Base-by-base conservation (phyloP, 2,329 filamentous ascomycete species). In the Emmonsiellopsis sp. region DNA sequence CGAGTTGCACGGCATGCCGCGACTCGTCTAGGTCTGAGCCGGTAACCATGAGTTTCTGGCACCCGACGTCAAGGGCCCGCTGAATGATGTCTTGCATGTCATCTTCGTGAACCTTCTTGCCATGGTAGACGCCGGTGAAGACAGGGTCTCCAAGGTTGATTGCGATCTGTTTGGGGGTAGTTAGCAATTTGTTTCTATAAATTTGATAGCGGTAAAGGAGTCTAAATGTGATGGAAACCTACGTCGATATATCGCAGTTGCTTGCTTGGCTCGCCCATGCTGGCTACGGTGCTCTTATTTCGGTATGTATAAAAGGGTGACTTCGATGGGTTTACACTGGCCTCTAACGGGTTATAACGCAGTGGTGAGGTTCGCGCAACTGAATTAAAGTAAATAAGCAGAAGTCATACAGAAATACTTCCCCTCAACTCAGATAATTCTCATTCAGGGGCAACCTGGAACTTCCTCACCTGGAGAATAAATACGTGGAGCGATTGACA, bases 91-190 rank as follows among this genome's bases (percentile, higher is more conserved):
- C 85, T 40, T 69, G 63, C 26, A 74, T 57, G 53, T 75, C 73
- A 61, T 67, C 63, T 37, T 74, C 69, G 54, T 75, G 72, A 47
- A 76, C 76, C 64, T 87, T 79, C 57, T 84, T 90, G 63, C 88
- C 89, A 65, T 94, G 85, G 66, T 97, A 94, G 42, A 81, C 72
- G 50, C 93, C 93, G 46, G 82, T 81, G 70, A 92, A 98, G 55
- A 96, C 89, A 51, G 88, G 87, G 65, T 98, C 93, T 51, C 91
- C 87, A 53, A 98, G 80, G 70, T 98, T 98, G 77, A 98, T 96
- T 54, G 92, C 93, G 65, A 98, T 81, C 81, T 86, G 41, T 54
- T 43, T 42, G 7, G 51, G 41, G 31, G 8, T 5, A 15, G 37
- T 20, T 16, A 54, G 32, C 15, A 13, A 34, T 3, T 7, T 30